Evolutionary conservation across 768 basidiomycete genomes (phyloP), one percentile per base, ranked within the genome.

Genomic region (Leccinum fibrillosum): DNA sequence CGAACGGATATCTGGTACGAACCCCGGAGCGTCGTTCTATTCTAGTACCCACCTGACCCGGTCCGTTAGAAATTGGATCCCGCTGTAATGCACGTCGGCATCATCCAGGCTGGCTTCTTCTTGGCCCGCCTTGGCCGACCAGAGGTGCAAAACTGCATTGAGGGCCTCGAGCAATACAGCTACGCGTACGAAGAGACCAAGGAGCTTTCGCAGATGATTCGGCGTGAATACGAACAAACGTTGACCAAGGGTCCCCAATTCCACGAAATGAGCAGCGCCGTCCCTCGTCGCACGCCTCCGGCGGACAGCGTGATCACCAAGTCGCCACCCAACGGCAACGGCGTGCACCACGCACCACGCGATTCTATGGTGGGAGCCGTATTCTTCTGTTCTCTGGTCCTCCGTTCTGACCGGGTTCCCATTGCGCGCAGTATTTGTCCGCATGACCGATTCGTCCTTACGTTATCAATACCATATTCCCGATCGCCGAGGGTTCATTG

Each of bases 71-170:
- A 86, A 69, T 79, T 92, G 56, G 92, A 92, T 71, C 90, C 91
- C 30, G 92, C 94, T 4, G 89, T 94, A 44, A 90, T 97, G 82
- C 89, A 92, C 60, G 89, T 91, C 66, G 85, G 86, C 63, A 86
- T 90, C 69, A 90, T 89, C 60, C 87, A 90, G 60, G 89, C 93
- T 1, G 94, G 94, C 12, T 84, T 80, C 50, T 77, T 94, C 13
- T 82, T 96, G 54, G 94, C 92, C 5, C 82, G 86, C 25, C 74
- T 89, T n/a, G 93, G 89, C 7, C 86, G 91, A 19, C 85, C 86
- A 1, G 94, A 95, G 72, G 92, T 90, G 32, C 74, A 80, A 55
- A 87, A 89, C 64, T 96, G 94, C 70, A 86, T 96, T 64, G 83
- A 81, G 23, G 94, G 90, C 28, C 79, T 97, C 23, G 82, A 90